These are phyloP conservation scores for Bassia scoparia DNA, from an alignment of 148 eudicot species.

Conservation along the genomic window DNA sequence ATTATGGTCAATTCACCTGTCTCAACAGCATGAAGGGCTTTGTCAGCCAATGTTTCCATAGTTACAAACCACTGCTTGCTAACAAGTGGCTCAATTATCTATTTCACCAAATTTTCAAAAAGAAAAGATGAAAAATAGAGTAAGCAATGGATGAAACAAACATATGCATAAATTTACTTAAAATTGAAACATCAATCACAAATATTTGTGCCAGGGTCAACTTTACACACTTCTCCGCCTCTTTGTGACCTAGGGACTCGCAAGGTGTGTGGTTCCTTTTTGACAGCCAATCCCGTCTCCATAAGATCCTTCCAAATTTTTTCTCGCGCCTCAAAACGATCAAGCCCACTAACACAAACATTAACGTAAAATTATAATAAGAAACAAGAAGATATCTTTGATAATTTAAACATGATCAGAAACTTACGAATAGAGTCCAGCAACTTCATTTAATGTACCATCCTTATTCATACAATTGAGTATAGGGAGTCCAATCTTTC, in stretches of 20 bases:
- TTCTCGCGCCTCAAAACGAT: conserved; percentile 92
- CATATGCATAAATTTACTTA: not conserved
- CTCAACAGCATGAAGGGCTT: conserved; percentile 83
- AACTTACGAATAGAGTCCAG: conserved; percentile 73
- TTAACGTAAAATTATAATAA: conserved; percentile 14
- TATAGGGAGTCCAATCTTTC: conserved; percentile 93
- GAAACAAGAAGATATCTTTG: not conserved
- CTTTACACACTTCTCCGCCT: conserved; percentile 83
- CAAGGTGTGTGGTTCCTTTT: conserved; percentile 71
- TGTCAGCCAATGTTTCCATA: conserved; percentile 88
- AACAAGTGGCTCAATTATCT: conserved; percentile 94
- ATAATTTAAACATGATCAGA: conserved; percentile 1
- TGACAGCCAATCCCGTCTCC: conserved; percentile 79
- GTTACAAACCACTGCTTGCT: conserved; percentile 99
- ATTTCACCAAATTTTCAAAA: conserved; percentile 11
- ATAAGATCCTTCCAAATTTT: conserved; percentile 85
- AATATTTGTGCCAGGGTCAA: conserved; percentile 10
- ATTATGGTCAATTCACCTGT: conserved; percentile 73
- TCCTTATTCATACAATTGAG: conserved; percentile 94
- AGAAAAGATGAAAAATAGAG: conserved; percentile 3
- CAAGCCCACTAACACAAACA: conserved; percentile 64
- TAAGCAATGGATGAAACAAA: conserved; percentile 12
- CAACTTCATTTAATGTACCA: conserved; percentile 91
- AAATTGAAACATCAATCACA: not conserved
- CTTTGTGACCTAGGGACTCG: conserved; percentile 98